These are phyloP conservation scores for Ramaria rubella DNA, from an alignment of 768 basidiomycete genomes.

Conservation along the genomic window DNA sequence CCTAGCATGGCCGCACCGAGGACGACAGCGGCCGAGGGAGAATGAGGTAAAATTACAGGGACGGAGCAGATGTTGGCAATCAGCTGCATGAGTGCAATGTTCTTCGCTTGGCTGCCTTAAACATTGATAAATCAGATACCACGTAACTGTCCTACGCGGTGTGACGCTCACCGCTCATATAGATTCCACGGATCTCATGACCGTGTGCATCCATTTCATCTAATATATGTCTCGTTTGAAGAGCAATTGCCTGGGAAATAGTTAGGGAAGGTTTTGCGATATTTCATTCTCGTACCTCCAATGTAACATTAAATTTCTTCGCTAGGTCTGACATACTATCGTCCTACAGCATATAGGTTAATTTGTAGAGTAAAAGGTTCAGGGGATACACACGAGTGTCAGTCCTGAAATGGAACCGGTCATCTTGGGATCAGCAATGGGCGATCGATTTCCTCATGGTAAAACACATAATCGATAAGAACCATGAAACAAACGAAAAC, in stretches of 20 bases:
- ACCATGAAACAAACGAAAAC: not conserved
- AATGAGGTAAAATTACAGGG: conserved; percentile 76
- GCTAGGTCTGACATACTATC: conserved; percentile 74
- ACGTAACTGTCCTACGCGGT: not conserved
- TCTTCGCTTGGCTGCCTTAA: conserved; percentile 84
- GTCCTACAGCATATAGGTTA: conserved; percentile 40
- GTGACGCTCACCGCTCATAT: conserved; percentile 53
- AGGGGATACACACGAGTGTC: conserved; percentile 44
- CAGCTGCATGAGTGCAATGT: conserved; percentile 79
- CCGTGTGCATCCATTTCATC: conserved; percentile 85
- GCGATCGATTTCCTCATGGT: conserved; percentile 82
- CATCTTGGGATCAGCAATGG: conserved; percentile 94
- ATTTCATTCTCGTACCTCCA: conserved; percentile 41
- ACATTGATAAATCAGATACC: not conserved
- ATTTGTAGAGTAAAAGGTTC: not conserved
- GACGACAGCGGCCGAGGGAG: conserved; percentile 76
- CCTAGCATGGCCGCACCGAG: conserved; percentile 93
- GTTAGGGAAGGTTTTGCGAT: not conserved
- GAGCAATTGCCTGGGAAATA: conserved; percentile 58
- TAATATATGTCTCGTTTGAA: conserved; percentile 92
- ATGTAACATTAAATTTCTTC: conserved; percentile 81
- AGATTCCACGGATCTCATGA: conserved; percentile 75
- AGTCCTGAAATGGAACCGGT: conserved; percentile 86
- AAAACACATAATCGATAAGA: not conserved
- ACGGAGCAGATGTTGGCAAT: conserved; percentile 80